These are phyloP conservation scores for Viola pubescens DNA, from an alignment of 441 rosid species.

Conservation along the genomic window DNA sequence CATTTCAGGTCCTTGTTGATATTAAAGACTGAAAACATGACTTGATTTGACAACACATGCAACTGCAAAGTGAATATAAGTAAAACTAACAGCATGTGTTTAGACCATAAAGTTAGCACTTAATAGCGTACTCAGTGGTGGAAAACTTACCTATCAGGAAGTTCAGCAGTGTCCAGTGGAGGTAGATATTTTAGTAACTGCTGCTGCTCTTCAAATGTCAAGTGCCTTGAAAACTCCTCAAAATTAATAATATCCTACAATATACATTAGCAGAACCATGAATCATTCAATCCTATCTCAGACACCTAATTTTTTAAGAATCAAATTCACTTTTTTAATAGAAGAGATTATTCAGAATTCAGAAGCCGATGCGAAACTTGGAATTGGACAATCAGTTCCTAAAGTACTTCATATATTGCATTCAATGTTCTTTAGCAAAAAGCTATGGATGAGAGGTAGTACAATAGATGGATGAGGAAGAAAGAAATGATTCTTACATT, in stretches of 20 bases:
- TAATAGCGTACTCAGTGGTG: neutral
- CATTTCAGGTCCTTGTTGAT: neutral
- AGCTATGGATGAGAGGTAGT: neutral
- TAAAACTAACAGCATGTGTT: neutral
- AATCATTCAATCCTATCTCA: neutral
- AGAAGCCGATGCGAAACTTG: neutral
- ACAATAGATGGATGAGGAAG: neutral
- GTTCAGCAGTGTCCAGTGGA: slow-evolving; percentile 42
- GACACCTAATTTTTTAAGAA: too few species aligned
- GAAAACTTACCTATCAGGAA: slow-evolving; percentile 50
- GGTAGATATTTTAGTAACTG: slow-evolving; percentile 66
- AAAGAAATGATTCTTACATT: slow-evolving; percentile 41
- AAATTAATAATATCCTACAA: slow-evolving; percentile 70
- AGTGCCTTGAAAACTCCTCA: slow-evolving; percentile 53
- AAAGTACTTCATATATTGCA: too few species aligned
- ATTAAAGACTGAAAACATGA: neutral
- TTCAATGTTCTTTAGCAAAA: neutral
- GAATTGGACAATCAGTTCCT: neutral
- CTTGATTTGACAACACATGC: neutral
- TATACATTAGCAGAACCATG: slow-evolving; percentile 11
- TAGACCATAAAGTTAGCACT: too few species aligned
- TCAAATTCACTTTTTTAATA: neutral
- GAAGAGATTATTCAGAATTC: too few species aligned
- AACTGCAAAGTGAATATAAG: neutral
- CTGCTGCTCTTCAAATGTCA: slow-evolving; percentile 72